Base-by-base conservation (phyloP, 2,329 filamentous ascomycete genomes). In the Myriangium duriaei region DNA sequence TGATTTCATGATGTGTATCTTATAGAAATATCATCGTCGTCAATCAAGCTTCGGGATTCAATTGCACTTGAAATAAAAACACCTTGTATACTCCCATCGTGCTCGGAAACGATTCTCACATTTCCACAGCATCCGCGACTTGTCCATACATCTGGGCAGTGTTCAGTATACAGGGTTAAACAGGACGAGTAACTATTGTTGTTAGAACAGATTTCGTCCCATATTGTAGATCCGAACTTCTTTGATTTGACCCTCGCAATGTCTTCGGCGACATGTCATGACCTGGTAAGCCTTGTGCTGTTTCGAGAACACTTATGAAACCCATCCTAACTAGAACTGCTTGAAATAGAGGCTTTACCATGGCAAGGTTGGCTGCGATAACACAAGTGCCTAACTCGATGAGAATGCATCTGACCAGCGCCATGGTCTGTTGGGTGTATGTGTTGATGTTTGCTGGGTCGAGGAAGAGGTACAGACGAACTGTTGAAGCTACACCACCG, bases 241-340 rank as follows among this genome's bases (percentile, higher is more conserved):
- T n/a, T 26, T n/a, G 21, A 26, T 26, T n/a, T n/a, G 21, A 7
- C n/a, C 7, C 21, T 7, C n/a, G 21, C 21, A 26, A 26, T 26
- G 21, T 26, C 21, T 26, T 26, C n/a, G n/a, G n/a, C n/a, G 21
- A 7, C 21, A 26, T 26, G 21, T 26, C n/a, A n/a, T 7, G 21
- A n/a, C 7, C n/a, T n/a, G 7, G 7, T 7, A n/a, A 26, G 21
- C 7, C 21, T 26, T 7, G 21, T n/a, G 7, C 21, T 7, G 21
- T 7, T 7, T 26, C 7, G 21, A 26, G 21, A 26, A 7, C 21
- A 26, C 21, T 39, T 4, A 39, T 32, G 2, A 33, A 19, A 2
- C 36, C 36, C 9, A 33, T 28, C 36, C 32, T 39, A 18, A 33
- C 29, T n/a, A 39, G 17, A 16, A 39, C 10, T 19, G 30, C 24